A percentile compares a stretch with the other conserved stretches of the same genome.
Evolutionary conservation across 495 filamentous ascomycete genomes (phyloP).

Genomic region (Cercophora samala): DNA sequence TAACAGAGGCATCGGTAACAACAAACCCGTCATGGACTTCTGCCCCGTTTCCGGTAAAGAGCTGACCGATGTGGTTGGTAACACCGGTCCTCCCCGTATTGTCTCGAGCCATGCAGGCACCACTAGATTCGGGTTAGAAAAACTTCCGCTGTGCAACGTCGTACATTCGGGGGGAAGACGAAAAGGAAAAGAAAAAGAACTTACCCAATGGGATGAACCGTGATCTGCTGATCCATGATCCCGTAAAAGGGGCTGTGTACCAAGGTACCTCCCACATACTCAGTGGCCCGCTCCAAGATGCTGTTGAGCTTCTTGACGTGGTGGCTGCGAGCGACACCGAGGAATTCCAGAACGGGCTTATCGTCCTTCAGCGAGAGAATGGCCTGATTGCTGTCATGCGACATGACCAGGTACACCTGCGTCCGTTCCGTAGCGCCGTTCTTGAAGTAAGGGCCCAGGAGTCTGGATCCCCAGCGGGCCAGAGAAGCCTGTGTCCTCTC

Average conservation of each 20-base stretch:
- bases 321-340: conserved; percentile 53
- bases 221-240: conserved; percentile 54
- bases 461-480: conserved; percentile 47
- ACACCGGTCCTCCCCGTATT: conserved; percentile 57
- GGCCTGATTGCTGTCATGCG: conserved; percentile 63
- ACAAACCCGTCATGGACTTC: conserved; percentile 57
- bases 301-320: conserved; percentile 53
- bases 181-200: conserved; percentile 11
- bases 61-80: conserved; percentile 59
- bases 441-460: conserved; percentile 55
- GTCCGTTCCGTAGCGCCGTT: conserved; percentile 57
- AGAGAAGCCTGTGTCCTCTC: conserved; percentile 45
- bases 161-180: background rate
- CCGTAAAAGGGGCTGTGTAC: conserved; percentile 56
- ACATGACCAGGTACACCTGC: conserved; percentile 68
- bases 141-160: conserved; percentile 15
- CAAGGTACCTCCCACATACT: conserved; percentile 56
- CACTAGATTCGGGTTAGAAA: conserved; percentile 34
- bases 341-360: conserved; percentile 56
- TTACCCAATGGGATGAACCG: conserved; percentile 65
- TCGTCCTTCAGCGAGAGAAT: conserved; percentile 57
- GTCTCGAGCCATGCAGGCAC: conserved; percentile 60
- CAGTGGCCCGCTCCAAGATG: conserved; percentile 51
- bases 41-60: conserved; percentile 52
- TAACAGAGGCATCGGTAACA: conserved; percentile 59